Base-by-base conservation (phyloP, 2,329 filamentous ascomycete genomes). In the Penicillium sp. region DNA sequence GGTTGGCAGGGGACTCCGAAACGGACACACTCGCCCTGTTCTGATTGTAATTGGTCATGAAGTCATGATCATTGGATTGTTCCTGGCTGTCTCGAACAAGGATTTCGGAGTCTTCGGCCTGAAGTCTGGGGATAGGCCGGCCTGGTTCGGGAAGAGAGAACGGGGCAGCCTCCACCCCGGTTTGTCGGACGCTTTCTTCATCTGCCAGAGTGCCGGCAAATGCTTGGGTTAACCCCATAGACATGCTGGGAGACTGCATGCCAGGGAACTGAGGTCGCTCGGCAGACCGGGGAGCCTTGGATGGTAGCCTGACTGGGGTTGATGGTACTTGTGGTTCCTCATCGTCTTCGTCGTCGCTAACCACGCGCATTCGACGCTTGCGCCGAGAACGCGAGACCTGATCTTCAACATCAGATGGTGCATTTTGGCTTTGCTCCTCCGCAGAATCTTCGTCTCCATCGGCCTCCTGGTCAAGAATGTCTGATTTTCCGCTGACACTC, bases 151-250 rank as follows among this genome's bases (percentile, higher is more conserved):
- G 79, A 18, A 82, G 66, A 3, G 67, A 65, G 36, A 63, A 61
- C 1, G 60, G 70, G 41, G 82, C 79, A 18, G 75, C 74, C 9
- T 81, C 60, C 9, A 80, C 81, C 56, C 81, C 78, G 56, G 77
- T 71, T 53, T 79, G 66, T 15, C 61, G 67, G 15, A 71, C 70
- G 2, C 69, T 68, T 45, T 80, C 73, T 53, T 78, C 76, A 34
- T 83, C 85, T 44, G 89, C 90, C 84, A 96, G 88, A 1, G 91
- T 96, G 12, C 90, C 90, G 5, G 88, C 89, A 67, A 96, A 96
- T 57, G 94, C 93, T 64, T 96, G 92, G 0, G 90, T 95, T 42
- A 96, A 79, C 9, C 90, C 88, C 39, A 95, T 70, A 6, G 77
- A 72, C 47, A 74, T 64, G 38, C 70, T 66, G 42, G 65, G 77